Evolutionary conservation across 139 green algal genomes (phyloP).

Genomic region (Desmodesmus armatus): DNA sequence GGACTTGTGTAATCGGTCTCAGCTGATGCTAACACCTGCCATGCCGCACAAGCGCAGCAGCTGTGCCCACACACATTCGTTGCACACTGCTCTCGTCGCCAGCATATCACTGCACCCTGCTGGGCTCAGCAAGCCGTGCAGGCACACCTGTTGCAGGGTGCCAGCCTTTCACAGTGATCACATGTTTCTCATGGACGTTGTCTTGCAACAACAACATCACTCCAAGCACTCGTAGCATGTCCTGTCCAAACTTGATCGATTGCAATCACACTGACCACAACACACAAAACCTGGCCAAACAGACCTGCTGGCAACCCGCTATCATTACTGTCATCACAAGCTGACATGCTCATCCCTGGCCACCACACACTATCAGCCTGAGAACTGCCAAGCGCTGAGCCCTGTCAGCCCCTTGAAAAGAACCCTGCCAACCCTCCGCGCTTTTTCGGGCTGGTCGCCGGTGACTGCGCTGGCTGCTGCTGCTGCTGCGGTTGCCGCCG

Average conservation of each 20-base stretch:
- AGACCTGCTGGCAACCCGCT: too few species aligned
- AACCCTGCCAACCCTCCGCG: background rate
- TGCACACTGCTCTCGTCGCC: background rate
- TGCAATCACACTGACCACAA: background rate
- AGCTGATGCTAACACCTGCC: too few species aligned
- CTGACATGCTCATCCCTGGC: background rate
- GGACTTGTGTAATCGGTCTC: too few species aligned
- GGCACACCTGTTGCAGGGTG: background rate
- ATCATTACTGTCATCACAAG: background rate
- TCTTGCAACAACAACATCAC: background rate
- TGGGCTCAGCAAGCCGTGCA: background rate
- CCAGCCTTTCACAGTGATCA: background rate
- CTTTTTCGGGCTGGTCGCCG: background rate
- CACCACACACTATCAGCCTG: too few species aligned
- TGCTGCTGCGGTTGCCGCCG: background rate
- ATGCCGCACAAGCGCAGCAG: background rate
- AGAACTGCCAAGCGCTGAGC: too few species aligned
- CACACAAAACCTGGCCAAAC: background rate
- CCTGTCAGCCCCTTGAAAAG: background rate
- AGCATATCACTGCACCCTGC: too few species aligned
- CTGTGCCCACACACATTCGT: background rate
- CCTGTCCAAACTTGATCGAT: background rate
- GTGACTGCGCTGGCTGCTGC: background rate
- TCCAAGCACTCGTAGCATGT: constrained; percentile 12
- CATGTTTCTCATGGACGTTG: background rate